Base-by-base conservation (phyloP, 2,329 filamentous ascomycete species). In the Chaetomium strumarium region DNA sequence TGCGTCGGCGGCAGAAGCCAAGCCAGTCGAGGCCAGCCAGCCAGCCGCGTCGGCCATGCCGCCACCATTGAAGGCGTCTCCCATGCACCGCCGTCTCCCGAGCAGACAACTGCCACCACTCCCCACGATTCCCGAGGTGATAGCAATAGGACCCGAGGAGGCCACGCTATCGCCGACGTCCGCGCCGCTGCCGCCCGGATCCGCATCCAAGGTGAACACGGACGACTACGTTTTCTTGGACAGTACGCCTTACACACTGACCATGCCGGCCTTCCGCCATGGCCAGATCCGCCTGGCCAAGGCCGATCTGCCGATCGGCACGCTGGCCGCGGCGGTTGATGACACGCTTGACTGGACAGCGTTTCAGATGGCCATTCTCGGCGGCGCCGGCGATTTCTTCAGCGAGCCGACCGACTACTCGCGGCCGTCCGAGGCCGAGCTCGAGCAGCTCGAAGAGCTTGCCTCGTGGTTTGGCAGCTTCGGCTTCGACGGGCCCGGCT, bases 321-420 rank as follows among this genome's bases (percentile, higher is more conserved):
- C 61, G 46, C 59, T 66, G 41, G 55, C 60, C 33, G 71, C 68
- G 53, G 67, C 71, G 8, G 66, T 70, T 30, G 78, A 80, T 46
- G 77, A 77, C 44, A 74, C 71, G 9, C 65, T 84, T 3, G 80
- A 85, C 68, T 84, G 80, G 80, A 81, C 77, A 6, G 80, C 80
- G 3, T 84, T 83, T 62, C 81, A 85, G 65, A 82, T 83, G 74
- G 80, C 81, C 14, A 82, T 84, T 46, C 67, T 79, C 0, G 80
- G 80, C 39, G 78, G 77, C 5, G 76, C 77, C 2, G 77, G 76
- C 30, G 78, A 80, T 57, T 70, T 78, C 41, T 69, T 73, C 47
- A 67, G 68, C 16, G 77, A 76, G 46, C 67, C 68, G 16, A 67
- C 70, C 44, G 71, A 73, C 59, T 70, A 67, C 42, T 66, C 70